Evolutionary conservation across 192 early-diverging fungal genomes (phyloP).

Genomic region (Coemansia umbellata): DNA sequence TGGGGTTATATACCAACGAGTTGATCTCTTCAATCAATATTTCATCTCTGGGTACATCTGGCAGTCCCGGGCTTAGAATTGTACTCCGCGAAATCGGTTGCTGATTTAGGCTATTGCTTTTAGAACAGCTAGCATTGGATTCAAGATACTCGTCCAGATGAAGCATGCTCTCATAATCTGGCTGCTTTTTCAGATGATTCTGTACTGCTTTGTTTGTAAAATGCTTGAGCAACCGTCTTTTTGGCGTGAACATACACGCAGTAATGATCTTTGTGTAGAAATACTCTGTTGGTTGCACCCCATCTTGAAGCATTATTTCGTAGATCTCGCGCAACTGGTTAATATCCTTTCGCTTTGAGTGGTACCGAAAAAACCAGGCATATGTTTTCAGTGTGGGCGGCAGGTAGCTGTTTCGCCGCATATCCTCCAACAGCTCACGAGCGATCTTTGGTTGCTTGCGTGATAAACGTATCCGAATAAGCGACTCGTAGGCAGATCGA

Average conservation of each 20-base stretch:
- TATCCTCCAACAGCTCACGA: conserved; percentile 27
- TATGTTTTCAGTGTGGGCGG: conserved; percentile 34
- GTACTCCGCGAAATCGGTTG: too few species aligned
- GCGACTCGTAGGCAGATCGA: conserved; percentile 40
- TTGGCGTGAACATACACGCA: conserved; percentile 44
- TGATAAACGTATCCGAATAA: conserved; percentile 26
- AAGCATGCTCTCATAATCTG: too few species aligned
- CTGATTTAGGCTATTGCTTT: too few species aligned
- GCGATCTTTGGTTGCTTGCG: conserved; percentile 20
- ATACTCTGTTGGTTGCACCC: conserved; percentile 29
- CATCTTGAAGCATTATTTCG: conserved; percentile 44
- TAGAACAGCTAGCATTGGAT: too few species aligned
- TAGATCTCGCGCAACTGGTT: conserved; percentile 28
- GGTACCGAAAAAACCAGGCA: conserved; percentile 38
- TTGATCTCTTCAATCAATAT: conserved; percentile 3
- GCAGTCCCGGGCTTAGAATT: too few species aligned
- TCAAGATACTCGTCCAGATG: too few species aligned
- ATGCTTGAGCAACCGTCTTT: conserved; percentile 5
- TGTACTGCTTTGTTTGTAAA: conserved; percentile 6
- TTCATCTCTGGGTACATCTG: conserved; percentile 3
- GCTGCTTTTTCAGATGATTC: not conserved
- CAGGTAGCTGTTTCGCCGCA: conserved; percentile 47
- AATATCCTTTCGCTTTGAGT: conserved; percentile 47
- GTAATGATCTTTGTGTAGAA: conserved; percentile 47
- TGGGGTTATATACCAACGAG: conserved; percentile 19